These are phyloP conservation scores for Phoma sp. DNA, from an alignment of 2,329 filamentous ascomycete species.

Conservation along the genomic window DNA sequence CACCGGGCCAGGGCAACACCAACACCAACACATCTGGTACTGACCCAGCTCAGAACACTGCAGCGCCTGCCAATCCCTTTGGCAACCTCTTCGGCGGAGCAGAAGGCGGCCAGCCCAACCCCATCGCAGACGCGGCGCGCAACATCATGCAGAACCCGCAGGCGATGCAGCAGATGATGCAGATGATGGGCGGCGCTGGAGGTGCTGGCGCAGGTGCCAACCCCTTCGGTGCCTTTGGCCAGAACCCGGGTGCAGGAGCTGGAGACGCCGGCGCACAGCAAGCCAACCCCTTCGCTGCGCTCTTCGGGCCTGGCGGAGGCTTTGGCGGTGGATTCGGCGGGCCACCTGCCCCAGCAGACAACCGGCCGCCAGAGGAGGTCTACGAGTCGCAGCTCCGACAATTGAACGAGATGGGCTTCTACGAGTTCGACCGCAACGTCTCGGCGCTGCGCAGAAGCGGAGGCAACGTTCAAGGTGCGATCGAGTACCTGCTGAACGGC, in stretches of 20 bases:
- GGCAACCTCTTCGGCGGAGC: constrained; percentile 61
- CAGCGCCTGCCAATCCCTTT: constrained; percentile 43
- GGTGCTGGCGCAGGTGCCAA: constrained; percentile 53
- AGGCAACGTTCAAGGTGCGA: constrained; percentile 91
- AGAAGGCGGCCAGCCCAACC: constrained; percentile 54
- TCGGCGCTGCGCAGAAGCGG: constrained; percentile 86
- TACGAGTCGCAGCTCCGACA: constrained; percentile 91
- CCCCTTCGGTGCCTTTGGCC: constrained; percentile 53
- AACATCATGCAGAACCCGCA: constrained; percentile 66
- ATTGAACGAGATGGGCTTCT: constrained; percentile 99
- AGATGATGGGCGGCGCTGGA: constrained; percentile 63
- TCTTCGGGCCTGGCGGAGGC: constrained; percentile 56
- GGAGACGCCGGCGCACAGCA: constrained; percentile 26
- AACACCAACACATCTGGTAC: constrained; percentile 34
- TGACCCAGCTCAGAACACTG: constrained; percentile 27
- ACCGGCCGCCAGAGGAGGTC: constrained; percentile 87
- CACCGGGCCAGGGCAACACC: constrained; percentile 28
- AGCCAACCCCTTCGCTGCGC: constrained; percentile 51
- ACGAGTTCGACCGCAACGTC: constrained; percentile 93
- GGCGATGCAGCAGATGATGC: constrained; percentile 59
- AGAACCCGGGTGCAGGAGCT: constrained; percentile 53
- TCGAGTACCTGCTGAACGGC: constrained; percentile 70
- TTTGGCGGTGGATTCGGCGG: constrained; percentile 47
- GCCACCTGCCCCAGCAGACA: constrained; percentile 71
- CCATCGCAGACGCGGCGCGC: constrained; percentile 56